Evolutionary conservation across 2,329 filamentous ascomycete genomes (phyloP).

Genomic region (Cryphonectria naterciae): DNA sequence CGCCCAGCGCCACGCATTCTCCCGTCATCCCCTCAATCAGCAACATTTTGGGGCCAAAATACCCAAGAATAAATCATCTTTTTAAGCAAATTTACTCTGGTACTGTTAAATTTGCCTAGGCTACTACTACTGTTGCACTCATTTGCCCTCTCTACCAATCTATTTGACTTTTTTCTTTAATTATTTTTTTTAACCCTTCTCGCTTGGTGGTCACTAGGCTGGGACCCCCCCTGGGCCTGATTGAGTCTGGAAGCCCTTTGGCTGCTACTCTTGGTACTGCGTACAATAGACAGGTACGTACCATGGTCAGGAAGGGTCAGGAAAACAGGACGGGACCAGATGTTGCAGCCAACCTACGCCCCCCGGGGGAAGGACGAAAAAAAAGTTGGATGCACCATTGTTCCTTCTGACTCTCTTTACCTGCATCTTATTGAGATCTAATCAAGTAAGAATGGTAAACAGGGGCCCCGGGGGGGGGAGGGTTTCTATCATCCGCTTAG

Average conservation of each 20-base stretch:
- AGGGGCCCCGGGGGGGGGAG: background rate
- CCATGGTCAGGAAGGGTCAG: background rate
- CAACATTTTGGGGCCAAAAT: background rate
- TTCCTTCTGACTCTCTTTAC: background rate
- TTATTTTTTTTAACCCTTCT: background rate
- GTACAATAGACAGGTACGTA: background rate
- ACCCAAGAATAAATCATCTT: background rate
- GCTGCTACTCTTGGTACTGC: background rate
- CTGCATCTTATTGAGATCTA: background rate
- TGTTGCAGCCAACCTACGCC: background rate
- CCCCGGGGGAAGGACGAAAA: background rate
- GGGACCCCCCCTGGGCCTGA: background rate
- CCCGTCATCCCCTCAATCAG: conserved; percentile 8
- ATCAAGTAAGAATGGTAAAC: background rate
- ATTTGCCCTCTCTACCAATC: background rate
- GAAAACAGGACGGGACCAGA: background rate
- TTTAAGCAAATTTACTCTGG: background rate
- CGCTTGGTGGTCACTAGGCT: background rate
- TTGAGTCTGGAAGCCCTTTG: background rate
- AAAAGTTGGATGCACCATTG: background rate
- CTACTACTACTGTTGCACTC: background rate
- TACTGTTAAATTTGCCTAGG: background rate
- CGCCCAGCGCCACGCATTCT: background rate
- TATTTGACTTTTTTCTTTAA: background rate
- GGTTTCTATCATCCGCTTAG: background rate